These are phyloP conservation scores for Amanita molliuscula DNA, from an alignment of 768 basidiomycete species.

Conservation along the genomic window DNA sequence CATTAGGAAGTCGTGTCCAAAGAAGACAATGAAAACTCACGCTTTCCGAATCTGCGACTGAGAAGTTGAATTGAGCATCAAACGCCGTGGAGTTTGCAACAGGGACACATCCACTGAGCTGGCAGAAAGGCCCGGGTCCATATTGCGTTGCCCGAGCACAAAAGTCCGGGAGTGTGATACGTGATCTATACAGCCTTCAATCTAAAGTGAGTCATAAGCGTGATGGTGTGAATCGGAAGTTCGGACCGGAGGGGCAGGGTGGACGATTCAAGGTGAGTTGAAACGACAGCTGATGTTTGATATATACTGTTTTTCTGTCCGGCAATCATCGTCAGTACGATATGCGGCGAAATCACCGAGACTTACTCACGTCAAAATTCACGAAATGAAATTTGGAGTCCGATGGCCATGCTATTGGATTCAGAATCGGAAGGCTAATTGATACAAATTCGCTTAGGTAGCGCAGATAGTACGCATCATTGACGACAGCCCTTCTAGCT, in stretches of 20 bases:
- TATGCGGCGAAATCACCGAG: neutral
- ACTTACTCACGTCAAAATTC: conserved; percentile 16
- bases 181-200: conserved; percentile 18
- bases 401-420: conserved; percentile 32
- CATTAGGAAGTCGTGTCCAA: neutral
- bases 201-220: conserved; percentile 2
- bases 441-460: conserved; percentile 38
- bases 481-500: conserved; percentile 35
- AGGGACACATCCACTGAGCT: conserved; percentile 47
- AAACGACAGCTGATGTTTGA: conserved; percentile 47
- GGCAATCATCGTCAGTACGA: neutral
- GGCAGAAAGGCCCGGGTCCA: conserved; percentile 40
- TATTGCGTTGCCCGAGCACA: conserved; percentile 42
- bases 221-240: neutral
- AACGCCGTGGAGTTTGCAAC: conserved; percentile 21
- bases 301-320: conserved; percentile 26
- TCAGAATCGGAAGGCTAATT: conserved; percentile 39
- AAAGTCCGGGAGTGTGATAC: conserved; percentile 33
- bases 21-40: conserved; percentile 11
- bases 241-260: conserved; percentile 51
- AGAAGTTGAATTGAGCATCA: conserved; percentile 23
- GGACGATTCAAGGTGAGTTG: conserved; percentile 45
- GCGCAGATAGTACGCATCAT: conserved; percentile 53
- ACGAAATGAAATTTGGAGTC: conserved; percentile 17
- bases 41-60: conserved; percentile 16